Percentiles rank a stretch among this genome's conserved stretches.
Evolutionary conservation across 352 stramenopile genomes (phyloP).

Genomic region (Thalassiosira hispida): DNA sequence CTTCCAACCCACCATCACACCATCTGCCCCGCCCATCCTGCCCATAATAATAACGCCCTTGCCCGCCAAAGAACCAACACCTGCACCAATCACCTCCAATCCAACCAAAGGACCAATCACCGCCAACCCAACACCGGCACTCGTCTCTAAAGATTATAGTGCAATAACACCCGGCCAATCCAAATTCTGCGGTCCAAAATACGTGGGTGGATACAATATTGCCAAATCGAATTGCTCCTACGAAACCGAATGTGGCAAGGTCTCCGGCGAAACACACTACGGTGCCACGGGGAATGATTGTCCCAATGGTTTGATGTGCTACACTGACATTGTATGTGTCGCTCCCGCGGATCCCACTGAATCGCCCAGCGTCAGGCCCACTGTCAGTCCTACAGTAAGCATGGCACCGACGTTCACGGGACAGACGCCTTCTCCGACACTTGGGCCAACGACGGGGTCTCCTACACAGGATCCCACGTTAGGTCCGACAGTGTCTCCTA

Average conservation of each 20-base stretch:
- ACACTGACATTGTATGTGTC: slow-evolving; percentile 21
- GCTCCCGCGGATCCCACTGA: background rate
- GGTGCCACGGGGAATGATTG: slow-evolving; percentile 38
- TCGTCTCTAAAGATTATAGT: background rate
- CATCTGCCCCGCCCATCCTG: background rate
- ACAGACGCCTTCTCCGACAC: too few relatives aligned
- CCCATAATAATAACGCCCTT: too few relatives aligned
- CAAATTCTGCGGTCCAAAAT: slow-evolving; percentile 44
- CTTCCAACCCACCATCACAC: background rate
- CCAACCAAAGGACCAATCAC: background rate
- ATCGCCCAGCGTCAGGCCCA: background rate
- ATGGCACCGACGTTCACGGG: background rate
- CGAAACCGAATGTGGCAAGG: slow-evolving; percentile 10
- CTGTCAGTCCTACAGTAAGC: background rate
- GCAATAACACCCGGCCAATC: slow-evolving; percentile 8
- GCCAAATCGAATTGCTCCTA: slow-evolving; percentile 16
- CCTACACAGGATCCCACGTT: too few relatives aligned
- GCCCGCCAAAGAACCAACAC: too few relatives aligned
- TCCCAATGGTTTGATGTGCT: slow-evolving; percentile 34
- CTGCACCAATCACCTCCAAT: background rate
- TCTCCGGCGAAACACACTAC: background rate
- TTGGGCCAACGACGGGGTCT: too few relatives aligned
- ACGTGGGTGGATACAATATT: slow-evolving; percentile 25
- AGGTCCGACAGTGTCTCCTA: too few relatives aligned
- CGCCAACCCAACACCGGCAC: background rate